Percentiles rank a stretch among this genome's conserved stretches.
phyloP scores from a whole-genome alignment of 1,284 basidiomycete species.

The Veloboletus limbatus region DNA sequence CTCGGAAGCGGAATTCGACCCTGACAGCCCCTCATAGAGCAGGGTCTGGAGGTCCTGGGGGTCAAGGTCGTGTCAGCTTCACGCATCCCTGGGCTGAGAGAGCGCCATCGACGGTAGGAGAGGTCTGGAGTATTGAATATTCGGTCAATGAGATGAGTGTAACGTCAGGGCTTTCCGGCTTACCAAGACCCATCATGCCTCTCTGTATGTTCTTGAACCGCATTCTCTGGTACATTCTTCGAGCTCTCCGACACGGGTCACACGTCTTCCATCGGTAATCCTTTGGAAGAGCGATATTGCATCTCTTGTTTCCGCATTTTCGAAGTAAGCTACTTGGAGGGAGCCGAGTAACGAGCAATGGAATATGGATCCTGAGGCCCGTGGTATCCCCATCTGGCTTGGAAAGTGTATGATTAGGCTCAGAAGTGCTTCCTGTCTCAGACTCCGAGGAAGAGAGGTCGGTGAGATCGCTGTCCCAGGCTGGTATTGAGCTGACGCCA shows the following conservation, averaged over 20 bases:
- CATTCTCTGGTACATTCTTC: constrained; percentile 28
- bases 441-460: constrained; percentile 19
- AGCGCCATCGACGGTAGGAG: constrained; percentile 2
- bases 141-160: not conserved
- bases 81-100: constrained; percentile 8
- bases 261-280: constrained; percentile 38
- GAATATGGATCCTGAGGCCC: constrained; percentile 23
- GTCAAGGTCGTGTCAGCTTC: not conserved
- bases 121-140: not conserved
- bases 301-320: constrained; percentile 26
- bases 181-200: constrained; percentile 8
- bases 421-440: constrained; percentile 2
- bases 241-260: constrained; percentile 33
- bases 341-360: constrained; percentile 19
- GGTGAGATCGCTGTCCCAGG: constrained; percentile 35
- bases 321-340: constrained; percentile 7
- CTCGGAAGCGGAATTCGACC: constrained; percentile 7
- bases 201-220: constrained; percentile 10
- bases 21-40: constrained; percentile 10
- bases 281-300: constrained; percentile 24
- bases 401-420: not conserved
- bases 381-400: not conserved
- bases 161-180: too few species aligned
- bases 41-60: constrained; percentile 14
- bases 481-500: constrained; percentile 5